Conservation (phyloP, 2,329 filamentous ascomycete species). For the Akanthomyces muscarius region DNA sequence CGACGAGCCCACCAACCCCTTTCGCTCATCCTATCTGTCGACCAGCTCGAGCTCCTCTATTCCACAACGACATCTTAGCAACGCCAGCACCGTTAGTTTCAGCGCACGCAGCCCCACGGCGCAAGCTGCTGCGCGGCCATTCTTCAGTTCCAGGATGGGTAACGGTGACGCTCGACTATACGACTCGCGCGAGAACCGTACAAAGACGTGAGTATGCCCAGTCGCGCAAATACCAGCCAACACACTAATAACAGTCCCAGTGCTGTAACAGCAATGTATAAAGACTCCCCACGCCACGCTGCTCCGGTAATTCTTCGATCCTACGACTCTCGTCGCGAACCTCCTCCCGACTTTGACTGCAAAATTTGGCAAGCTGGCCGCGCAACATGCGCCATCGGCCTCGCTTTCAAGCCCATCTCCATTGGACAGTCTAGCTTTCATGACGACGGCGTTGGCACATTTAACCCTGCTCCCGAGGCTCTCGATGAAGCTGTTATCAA, state of each 20-base stretch:
- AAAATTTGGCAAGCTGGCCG: constrained; percentile 96
- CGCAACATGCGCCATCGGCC: constrained; percentile 84
- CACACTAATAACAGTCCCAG: constrained; percentile 41
- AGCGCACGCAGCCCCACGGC: constrained; percentile 61
- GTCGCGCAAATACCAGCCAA: too few relatives aligned
- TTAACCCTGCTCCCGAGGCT: constrained; percentile 81
- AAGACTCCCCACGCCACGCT: constrained; percentile 67
- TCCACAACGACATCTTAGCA: constrained; percentile 65
- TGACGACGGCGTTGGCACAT: constrained; percentile 86
- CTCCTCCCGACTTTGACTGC: constrained; percentile 85
- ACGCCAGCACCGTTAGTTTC: constrained; percentile 78
- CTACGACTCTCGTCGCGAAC: constrained; percentile 91
- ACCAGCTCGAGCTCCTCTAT: constrained; percentile 32
- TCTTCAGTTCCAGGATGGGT: constrained; percentile 60
- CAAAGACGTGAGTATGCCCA: constrained; percentile 68
- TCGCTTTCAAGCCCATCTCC: constrained; percentile 93
- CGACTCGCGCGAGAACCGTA: constrained; percentile 77
- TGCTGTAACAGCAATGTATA: constrained; percentile 86
- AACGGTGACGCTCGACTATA: constrained; percentile 86
- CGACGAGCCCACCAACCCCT: constrained; percentile 38
- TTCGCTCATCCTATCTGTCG: constrained; percentile 39
- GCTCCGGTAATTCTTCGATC: constrained; percentile 76
- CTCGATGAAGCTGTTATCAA: constrained; percentile 89
- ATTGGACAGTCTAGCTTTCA: constrained; percentile 93
- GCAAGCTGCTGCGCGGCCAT: constrained; percentile 48